A percentile compares a stretch with the other conserved stretches of the same genome.
These are phyloP conservation scores for Acanthochlamys bracteata DNA, from an alignment of 106 monocot species.

Conservation along the genomic window DNA sequence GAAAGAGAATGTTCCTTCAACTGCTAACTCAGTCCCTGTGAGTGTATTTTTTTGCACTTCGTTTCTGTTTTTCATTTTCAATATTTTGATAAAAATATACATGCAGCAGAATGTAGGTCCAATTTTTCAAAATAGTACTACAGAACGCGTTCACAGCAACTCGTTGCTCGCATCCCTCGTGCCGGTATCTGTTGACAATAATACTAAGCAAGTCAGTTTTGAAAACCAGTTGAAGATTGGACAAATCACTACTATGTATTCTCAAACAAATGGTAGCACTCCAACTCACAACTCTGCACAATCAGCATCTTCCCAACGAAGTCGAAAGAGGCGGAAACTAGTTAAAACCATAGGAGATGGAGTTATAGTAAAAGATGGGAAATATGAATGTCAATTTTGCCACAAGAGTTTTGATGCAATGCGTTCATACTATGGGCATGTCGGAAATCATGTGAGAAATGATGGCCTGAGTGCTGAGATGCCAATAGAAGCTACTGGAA, in stretches of 20 bases:
- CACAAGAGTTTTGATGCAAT: slow-evolving; percentile 46
- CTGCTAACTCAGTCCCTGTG: slow-evolving; percentile 12
- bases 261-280: slow-evolving; percentile 20
- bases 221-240: slow-evolving; percentile 8
- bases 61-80: slow-evolving; percentile 1
- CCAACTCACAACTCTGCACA: slow-evolving; percentile 26
- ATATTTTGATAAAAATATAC: slow-evolving; percentile 7
- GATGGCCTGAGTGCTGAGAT: slow-evolving; percentile 31
- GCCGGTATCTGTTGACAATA: slow-evolving; percentile 13
- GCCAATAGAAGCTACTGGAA: slow-evolving; percentile 5
- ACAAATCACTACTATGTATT: slow-evolving; percentile 11
- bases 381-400: slow-evolving; percentile 57
- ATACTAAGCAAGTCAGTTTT: slow-evolving; percentile 6
- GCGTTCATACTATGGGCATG: slow-evolving; percentile 44
- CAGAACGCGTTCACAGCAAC: slow-evolving; percentile 12
- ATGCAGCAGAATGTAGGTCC: slow-evolving; percentile 28
- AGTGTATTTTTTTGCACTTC: slow-evolving; percentile 17
- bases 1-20: neutral
- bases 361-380: slow-evolving; percentile 54
- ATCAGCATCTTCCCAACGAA: slow-evolving; percentile 21
- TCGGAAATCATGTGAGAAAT: slow-evolving; percentile 50
- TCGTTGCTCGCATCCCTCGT: slow-evolving; percentile 12
- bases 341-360: slow-evolving; percentile 34
- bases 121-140: slow-evolving; percentile 9
- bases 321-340: slow-evolving; percentile 39